These are phyloP conservation scores for Saturnispora hagleri DNA, from an alignment of 805 yeast species.

Conservation along the genomic window DNA sequence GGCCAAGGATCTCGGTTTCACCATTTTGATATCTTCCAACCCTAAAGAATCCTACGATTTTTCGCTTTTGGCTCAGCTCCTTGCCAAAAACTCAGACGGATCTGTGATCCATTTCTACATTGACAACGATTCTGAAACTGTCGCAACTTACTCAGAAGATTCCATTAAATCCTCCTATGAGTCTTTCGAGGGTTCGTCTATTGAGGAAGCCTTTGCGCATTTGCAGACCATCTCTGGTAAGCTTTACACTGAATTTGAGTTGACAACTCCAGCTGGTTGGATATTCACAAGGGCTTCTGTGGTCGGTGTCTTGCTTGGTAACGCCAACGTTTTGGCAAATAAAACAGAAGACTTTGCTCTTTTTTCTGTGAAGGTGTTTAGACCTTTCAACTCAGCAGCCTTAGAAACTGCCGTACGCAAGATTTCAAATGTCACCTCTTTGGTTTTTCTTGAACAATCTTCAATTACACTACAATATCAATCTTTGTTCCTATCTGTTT, in stretches of 20 bases:
- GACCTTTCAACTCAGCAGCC: conserved; percentile 58
- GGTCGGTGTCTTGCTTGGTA: conserved; percentile 58
- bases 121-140: conserved; percentile 6
- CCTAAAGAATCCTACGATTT: conserved; percentile 41
- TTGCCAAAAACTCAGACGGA: conserved; percentile 38
- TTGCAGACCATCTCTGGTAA: conserved; percentile 22
- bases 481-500: conserved; percentile 59
- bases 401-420: conserved; percentile 33
- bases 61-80: conserved; percentile 48
- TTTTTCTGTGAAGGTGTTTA: conserved; percentile 52
- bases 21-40: conserved; percentile 59
- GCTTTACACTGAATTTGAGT: conserved; percentile 33
- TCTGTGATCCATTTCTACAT: conserved; percentile 70
- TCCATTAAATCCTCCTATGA: conserved; percentile 11
- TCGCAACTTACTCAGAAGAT: conserved; percentile 9
- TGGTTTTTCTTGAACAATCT: conserved; percentile 64
- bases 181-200: conserved; percentile 21
- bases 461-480: conserved; percentile 29
- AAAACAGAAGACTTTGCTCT: conserved; percentile 29
- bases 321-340: conserved; percentile 26
- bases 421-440: conserved; percentile 10
- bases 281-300: conserved; percentile 18
- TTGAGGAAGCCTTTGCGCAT: conserved; percentile 27
- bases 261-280: conserved; percentile 20
- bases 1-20: conserved; percentile 58